These are phyloP conservation scores for Fusarium sublunatum DNA, from an alignment of 2,329 filamentous ascomycete species.

Conservation along the genomic window DNA sequence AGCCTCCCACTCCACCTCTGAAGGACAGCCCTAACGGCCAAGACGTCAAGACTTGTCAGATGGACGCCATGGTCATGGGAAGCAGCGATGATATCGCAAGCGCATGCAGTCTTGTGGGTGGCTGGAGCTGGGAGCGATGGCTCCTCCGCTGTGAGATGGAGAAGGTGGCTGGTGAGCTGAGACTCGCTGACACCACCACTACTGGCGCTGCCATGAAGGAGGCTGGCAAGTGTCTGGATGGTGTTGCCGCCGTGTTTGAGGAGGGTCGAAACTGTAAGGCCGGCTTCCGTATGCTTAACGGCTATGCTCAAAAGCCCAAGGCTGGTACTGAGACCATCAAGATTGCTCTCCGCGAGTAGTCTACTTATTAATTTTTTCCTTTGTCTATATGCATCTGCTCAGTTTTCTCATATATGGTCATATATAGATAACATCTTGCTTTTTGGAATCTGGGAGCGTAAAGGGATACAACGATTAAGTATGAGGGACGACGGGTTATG, in stretches of 20 bases:
- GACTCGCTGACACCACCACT: constrained; percentile 64
- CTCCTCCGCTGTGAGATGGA: constrained; percentile 88
- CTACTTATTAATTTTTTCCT: constrained; percentile 36
- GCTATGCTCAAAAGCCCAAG: constrained; percentile 72
- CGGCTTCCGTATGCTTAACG: constrained; percentile 70
- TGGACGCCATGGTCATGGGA: constrained; percentile 72
- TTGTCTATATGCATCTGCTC: constrained; percentile 36
- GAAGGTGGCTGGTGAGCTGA: constrained; percentile 75
- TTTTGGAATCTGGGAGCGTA: constrained; percentile 13
- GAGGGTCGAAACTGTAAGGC: constrained; percentile 70
- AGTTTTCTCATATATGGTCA: constrained; percentile 6
- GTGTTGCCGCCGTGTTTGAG: constrained; percentile 70
- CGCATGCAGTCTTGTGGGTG: constrained; percentile 83
- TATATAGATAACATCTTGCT: constrained; percentile 27
- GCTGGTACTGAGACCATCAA: constrained; percentile 53
- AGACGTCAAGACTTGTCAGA: constrained; percentile 60
- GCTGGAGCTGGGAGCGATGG: constrained; percentile 97
- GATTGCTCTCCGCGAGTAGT: constrained; percentile 49
- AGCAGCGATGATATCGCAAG: constrained; percentile 78
- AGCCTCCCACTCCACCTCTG: constrained; percentile 47
- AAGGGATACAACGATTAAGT: constrained; percentile 30
- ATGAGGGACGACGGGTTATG: constrained; percentile 34
- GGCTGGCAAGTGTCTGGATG: constrained; percentile 69
- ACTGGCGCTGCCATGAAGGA: constrained; percentile 63
- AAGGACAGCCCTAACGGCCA: constrained; percentile 55